These are phyloP conservation scores for Debaryomyces prosopidis DNA, from an alignment of 805 yeast species.

Conservation along the genomic window DNA sequence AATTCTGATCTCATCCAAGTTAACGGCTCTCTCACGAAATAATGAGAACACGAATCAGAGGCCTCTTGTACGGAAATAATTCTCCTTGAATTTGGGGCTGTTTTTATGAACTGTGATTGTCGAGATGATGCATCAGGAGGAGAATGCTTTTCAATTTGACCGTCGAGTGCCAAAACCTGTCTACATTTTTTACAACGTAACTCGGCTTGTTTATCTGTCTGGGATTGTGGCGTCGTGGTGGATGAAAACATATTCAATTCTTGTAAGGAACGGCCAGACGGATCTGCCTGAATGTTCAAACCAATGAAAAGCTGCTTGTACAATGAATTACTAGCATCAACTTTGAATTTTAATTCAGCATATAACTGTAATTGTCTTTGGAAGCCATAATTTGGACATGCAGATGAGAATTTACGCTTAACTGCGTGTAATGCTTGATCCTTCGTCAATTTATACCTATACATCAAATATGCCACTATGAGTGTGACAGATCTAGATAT, in stretches of 20 bases:
- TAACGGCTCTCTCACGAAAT: slow-evolving; percentile 77
- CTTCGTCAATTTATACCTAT: slow-evolving; percentile 52
- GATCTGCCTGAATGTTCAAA: slow-evolving; percentile 33
- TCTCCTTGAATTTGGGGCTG: slow-evolving; percentile 61
- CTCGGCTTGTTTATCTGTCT: slow-evolving; percentile 22
- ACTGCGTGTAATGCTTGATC: slow-evolving; percentile 75
- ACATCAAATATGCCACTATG: slow-evolving; percentile 50
- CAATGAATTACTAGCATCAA: slow-evolving; percentile 19
- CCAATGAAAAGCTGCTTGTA: slow-evolving; percentile 29
- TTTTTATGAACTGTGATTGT: slow-evolving; percentile 65
- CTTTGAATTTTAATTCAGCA: slow-evolving; percentile 34
- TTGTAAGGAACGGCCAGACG: slow-evolving; percentile 39
- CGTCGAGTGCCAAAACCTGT: slow-evolving; percentile 60
- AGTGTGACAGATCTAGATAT: slow-evolving; percentile 49
- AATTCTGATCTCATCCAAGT: slow-evolving; percentile 89
- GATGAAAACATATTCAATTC: slow-evolving; percentile 11
- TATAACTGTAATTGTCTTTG: slow-evolving; percentile 68
- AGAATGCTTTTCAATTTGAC: slow-evolving; percentile 62
- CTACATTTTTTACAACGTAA: slow-evolving; percentile 86
- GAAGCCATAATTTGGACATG: slow-evolving; percentile 76
- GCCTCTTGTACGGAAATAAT: slow-evolving; percentile 60
- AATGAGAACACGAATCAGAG: slow-evolving; percentile 72
- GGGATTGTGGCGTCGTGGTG: slow-evolving; percentile 6
- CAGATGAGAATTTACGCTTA: slow-evolving; percentile 57
- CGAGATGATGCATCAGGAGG: slow-evolving; percentile 66